Base-by-base conservation (phyloP, 352 stramenopile genomes). In the Phytophthora brassicae region DNA sequence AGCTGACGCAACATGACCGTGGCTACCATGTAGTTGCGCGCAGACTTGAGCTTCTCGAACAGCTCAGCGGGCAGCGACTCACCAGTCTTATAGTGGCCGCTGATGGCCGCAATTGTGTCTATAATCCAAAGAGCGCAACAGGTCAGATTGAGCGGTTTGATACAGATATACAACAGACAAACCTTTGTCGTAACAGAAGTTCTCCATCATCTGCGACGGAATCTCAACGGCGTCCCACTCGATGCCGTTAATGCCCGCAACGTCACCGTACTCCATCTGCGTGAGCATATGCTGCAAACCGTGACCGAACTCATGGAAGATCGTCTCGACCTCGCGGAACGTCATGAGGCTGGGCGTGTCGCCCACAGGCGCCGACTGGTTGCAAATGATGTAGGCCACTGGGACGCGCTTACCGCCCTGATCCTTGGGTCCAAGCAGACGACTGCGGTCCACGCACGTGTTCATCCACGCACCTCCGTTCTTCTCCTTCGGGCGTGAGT, bases 141-240 rank as follows among this genome's bases (percentile, higher is more conserved):
- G 3, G 42, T 64, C 26, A 64, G 36, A 19, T 47, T 4, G 39
- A 51, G 28, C 16, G 23, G 22, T n/a, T 41, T n/a, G n/a, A n/a
- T n/a, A n/a, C n/a, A 19, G 13, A 58, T 56, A 70, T 84, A 86
- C 3, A 94, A 49, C 6, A 17, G 3, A 69, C 64, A 19, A 16
- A 84, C 81, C 76, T 52, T 85, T 70, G 69, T 99, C 92, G 74
- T 99, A 99, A 74, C 95, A 98, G 81, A 97, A 99, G 73, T 99
- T 99, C 62, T 99, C 97, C 97, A 99, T 99, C 81, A 99, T 99
- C 78, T 99, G 97, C 11, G 89, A 98, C 22, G 97, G 97, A 16
- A 98, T 77, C 70, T 99, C 97, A 3, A 99, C 96, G 13, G 97
- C 97, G 81, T 99, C 97, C 97, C 96, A 99, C 74, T 99, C 97